Percentiles rank a stretch among this genome's conserved stretches.
These are phyloP conservation scores for Datura wrightii DNA, from an alignment of 257 asterid genomes.

Conservation along the genomic window DNA sequence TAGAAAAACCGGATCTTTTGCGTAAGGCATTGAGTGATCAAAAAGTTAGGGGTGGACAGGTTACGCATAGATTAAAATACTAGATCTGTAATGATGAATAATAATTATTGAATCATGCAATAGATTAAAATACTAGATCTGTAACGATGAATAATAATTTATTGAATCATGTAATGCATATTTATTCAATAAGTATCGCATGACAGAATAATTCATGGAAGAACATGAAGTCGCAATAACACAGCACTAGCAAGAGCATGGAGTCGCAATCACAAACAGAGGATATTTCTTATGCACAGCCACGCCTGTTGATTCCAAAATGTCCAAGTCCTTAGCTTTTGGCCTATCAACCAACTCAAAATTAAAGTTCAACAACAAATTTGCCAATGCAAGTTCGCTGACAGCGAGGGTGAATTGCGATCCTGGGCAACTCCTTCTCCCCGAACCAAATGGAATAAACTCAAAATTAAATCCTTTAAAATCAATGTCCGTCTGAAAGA, in stretches of 20 bases:
- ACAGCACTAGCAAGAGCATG: neutral
- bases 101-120: too few species aligned
- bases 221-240: too few species aligned
- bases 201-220: too few species aligned
- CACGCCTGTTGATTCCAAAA: constrained; percentile 46
- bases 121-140: too few species aligned
- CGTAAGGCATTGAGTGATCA: neutral
- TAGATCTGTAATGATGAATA: too few species aligned
- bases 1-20: too few species aligned
- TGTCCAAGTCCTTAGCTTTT: constrained; percentile 46
- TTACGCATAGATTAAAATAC: too few species aligned
- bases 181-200: too few species aligned
- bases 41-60: too few species aligned
- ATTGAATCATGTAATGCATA: too few species aligned
- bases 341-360: constrained; percentile 43
- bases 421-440: constrained; percentile 62
- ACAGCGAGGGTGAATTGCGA: neutral
- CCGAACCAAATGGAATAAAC: constrained; percentile 56
- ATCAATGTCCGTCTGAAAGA: constrained; percentile 30
- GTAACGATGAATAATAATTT: too few species aligned
- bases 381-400: constrained; percentile 53
- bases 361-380: constrained; percentile 38
- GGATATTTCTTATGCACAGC: constrained; percentile 44
- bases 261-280: constrained; percentile 38
- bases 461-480: constrained; percentile 41